Evolutionary conservation across 1,284 basidiomycete species (phyloP).

Genomic region (Erythrobasidium hasegawianum): DNA sequence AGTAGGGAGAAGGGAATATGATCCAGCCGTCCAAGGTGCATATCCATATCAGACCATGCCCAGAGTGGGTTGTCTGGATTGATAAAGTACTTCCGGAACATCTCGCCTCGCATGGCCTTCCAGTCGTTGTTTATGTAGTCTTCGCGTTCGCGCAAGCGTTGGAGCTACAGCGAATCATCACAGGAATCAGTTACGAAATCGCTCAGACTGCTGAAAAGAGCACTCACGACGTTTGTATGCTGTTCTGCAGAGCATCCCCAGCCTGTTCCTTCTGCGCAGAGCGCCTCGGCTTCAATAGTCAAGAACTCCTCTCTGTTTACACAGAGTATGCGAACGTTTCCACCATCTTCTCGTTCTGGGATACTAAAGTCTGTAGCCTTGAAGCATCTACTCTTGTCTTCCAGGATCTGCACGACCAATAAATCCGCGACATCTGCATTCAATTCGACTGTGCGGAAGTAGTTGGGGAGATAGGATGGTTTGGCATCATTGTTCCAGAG

Average conservation of each 20-base stretch:
- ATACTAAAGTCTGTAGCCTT: constrained; percentile 8
- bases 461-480: constrained; percentile 28
- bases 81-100: constrained; percentile 30
- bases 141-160: constrained; percentile 23
- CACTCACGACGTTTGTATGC: constrained; percentile 22
- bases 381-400: constrained; percentile 16
- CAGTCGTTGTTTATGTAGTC: constrained; percentile 27
- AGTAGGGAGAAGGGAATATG: constrained; percentile 27
- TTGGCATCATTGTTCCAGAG: constrained; percentile 20
- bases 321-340: constrained; percentile 26
- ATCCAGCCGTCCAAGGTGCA: constrained; percentile 30
- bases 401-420: constrained; percentile 24
- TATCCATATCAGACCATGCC: constrained; percentile 33
- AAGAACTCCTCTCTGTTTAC: constrained; percentile 16
- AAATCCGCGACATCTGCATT: constrained; percentile 20
- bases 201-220: not conserved
- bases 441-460: constrained; percentile 20
- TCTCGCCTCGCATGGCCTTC: constrained; percentile 30
- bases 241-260: constrained; percentile 19
- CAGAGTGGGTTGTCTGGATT: constrained; percentile 30
- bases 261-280: constrained; percentile 6
- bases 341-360: constrained; percentile 16
- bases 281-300: constrained; percentile 11
- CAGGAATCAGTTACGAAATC: not conserved
- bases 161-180: not conserved